Base-by-base conservation (phyloP, 257 asterid genomes). In the Gentiana macrophylla region DNA sequence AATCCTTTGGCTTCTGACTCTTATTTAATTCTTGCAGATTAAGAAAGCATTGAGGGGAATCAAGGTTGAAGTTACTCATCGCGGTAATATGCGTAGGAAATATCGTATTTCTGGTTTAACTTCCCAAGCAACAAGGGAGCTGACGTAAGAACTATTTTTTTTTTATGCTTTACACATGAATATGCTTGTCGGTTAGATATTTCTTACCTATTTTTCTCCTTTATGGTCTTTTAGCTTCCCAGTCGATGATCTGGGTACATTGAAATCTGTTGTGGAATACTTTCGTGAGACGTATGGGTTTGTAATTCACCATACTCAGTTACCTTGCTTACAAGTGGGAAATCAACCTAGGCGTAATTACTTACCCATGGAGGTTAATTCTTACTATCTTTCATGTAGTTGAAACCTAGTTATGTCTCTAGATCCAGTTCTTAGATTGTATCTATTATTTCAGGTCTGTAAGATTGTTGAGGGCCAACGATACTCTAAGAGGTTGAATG, bases 271-370 rank as follows among this genome's bases (percentile, higher is more conserved):
- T 5, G 91, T 88, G 2, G 83, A 85, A 49, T 88, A 92, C 71
- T 92, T 92, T 44, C 84, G 67, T 2, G 95, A 92, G 64, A 91
- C 98, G 0, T 86, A 91, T 24, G 92, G 89, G 3, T 80, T 82
- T 67, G 80, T 78, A 7, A 91, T 91, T 67, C 91, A 78, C 49
- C 88, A 82, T 50, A 77, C 84, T 0, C 94, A 84, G 37, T 75
- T 86, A 82, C 98, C 98, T 56, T 91, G 96, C 58, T 75, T 91
- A 55, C 98, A 86, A 86, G 98, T 91, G 55, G 98, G 96, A 58
- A 91, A 84, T 73, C 77, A 80, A 55, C 92, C 77, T 50, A 75
- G 96, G 64, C 95, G 95, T 49, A 86, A 91, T 71, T 91, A 82
- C 63, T 62, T 91, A 62, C 98, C 99, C 0, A 85, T 92, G 97